Percentiles rank a stretch among this genome's conserved stretches.
phyloP scores from a whole-genome alignment of 2,329 filamentous ascomycete genomes.

The Sarocladium kiliense region DNA sequence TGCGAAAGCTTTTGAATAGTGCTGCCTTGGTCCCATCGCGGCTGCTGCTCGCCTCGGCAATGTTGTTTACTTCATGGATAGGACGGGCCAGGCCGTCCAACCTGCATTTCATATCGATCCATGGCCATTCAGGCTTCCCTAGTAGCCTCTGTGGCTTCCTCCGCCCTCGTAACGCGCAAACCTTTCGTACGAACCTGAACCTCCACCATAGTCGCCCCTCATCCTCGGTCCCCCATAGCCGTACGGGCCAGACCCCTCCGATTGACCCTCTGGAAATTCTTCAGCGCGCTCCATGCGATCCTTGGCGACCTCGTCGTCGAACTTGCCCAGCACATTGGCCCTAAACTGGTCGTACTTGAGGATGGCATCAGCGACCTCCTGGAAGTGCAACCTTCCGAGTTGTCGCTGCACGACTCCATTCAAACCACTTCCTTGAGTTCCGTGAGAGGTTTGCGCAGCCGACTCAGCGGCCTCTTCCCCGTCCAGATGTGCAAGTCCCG shows the following conservation, averaged over 20 bases:
- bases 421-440: background rate
- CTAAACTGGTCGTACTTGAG: background rate
- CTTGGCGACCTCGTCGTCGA: background rate
- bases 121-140: too few relatives aligned
- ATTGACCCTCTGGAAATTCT: background rate
- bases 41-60: too few relatives aligned
- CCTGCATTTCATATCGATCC: too few relatives aligned
- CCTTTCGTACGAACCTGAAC: background rate
- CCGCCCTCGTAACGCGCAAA: too few relatives aligned
- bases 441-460: background rate
- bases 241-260: background rate
- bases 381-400: background rate
- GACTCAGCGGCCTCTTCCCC: background rate
- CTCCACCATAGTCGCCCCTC: background rate
- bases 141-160: too few relatives aligned
- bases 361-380: background rate
- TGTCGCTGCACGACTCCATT: background rate
- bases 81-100: too few relatives aligned
- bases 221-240: background rate
- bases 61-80: too few relatives aligned
- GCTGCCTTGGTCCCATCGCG: too few relatives aligned
- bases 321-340: background rate
- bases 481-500: conserved; percentile 29
- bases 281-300: background rate
- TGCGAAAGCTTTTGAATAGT: too few relatives aligned